Conservation (phyloP, 352 stramenopile genomes). For the Globisporangium megalacanthum region DNA sequence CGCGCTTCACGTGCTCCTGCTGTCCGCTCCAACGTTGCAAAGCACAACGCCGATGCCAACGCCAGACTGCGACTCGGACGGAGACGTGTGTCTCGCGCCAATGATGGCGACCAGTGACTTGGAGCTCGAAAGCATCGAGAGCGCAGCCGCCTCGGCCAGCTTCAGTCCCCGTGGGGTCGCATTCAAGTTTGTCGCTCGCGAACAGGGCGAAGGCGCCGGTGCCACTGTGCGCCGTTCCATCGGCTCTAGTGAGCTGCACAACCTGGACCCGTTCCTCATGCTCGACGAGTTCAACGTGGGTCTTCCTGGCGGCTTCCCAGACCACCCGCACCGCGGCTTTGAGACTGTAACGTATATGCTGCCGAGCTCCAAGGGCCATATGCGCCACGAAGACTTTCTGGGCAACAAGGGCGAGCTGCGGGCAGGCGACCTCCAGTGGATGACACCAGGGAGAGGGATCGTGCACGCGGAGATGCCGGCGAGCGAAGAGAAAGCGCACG, state of each 20-base stretch:
- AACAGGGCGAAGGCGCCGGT: conserved; percentile 51
- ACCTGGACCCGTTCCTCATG: conserved; percentile 55
- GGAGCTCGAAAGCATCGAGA: not conserved
- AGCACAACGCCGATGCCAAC: no score
- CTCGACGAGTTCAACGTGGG: conserved; percentile 51
- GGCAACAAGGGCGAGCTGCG: conserved; percentile 45
- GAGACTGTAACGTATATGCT: conserved; percentile 91
- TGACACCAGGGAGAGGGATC: conserved; percentile 43
- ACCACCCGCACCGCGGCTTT: conserved; percentile 90
- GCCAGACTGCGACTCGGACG: no score
- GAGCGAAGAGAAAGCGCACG: conserved; percentile 11
- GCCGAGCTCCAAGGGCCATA: conserved; percentile 56
- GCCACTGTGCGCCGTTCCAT: conserved; percentile 51
- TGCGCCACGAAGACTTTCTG: conserved; percentile 84
- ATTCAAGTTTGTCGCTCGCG: conserved; percentile 44
- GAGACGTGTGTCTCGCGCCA: no score
- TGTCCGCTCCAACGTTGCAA: no score
- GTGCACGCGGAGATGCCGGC: conserved; percentile 27
- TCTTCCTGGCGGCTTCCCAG: conserved; percentile 77
- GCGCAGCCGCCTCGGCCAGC: not conserved
- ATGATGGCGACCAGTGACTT: not conserved
- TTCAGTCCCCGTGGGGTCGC: conserved; percentile 34
- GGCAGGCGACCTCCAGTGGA: conserved; percentile 54
- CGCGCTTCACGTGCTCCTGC: no score
- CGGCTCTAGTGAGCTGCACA: conserved; percentile 39